Evolutionary conservation across 192 early-diverging fungal species (phyloP).

Genomic region (Gonapodya sp.): DNA sequence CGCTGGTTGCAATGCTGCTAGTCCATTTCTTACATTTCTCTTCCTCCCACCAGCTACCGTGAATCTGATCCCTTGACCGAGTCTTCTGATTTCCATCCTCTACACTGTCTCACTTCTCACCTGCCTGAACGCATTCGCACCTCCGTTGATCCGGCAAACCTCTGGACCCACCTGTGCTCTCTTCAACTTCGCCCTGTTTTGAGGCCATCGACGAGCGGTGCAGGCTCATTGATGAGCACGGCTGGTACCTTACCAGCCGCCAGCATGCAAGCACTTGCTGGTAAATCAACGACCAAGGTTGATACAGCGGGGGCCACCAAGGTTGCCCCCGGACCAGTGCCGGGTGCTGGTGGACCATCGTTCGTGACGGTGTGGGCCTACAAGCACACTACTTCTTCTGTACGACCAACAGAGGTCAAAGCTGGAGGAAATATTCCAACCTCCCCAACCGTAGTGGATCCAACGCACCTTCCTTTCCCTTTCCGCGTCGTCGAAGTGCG

Average conservation of each 20-base stretch:
- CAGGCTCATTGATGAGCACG: not conserved
- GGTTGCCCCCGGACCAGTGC: too few relatives aligned
- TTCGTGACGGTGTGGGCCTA: slow-evolving; percentile 9
- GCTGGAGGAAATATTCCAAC: too few relatives aligned
- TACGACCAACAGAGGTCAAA: too few relatives aligned
- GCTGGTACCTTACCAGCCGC: not conserved
- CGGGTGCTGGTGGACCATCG: not conserved
- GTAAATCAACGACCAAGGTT: not conserved
- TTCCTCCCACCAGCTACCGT: not conserved
- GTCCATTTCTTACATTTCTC: too few relatives aligned
- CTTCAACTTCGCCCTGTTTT: not conserved
- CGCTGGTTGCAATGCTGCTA: too few relatives aligned
- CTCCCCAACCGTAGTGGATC: too few relatives aligned
- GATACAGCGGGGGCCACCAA: not conserved
- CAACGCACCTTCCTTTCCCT: not conserved
- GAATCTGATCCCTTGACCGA: slow-evolving; percentile 4
- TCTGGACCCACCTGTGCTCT: not conserved
- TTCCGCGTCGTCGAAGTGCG: not conserved
- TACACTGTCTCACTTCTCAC: slow-evolving; percentile 7
- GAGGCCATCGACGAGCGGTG: not conserved
- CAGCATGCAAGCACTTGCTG: not conserved
- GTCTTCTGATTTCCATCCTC: slow-evolving; percentile 8
- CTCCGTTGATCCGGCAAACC: not conserved
- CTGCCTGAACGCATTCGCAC: slow-evolving; percentile 9
- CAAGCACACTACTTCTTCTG: not conserved